Evolutionary conservation across 2,329 filamentous ascomycete genomes (phyloP).

Genomic region (Pestalotiopsis sp.): DNA sequence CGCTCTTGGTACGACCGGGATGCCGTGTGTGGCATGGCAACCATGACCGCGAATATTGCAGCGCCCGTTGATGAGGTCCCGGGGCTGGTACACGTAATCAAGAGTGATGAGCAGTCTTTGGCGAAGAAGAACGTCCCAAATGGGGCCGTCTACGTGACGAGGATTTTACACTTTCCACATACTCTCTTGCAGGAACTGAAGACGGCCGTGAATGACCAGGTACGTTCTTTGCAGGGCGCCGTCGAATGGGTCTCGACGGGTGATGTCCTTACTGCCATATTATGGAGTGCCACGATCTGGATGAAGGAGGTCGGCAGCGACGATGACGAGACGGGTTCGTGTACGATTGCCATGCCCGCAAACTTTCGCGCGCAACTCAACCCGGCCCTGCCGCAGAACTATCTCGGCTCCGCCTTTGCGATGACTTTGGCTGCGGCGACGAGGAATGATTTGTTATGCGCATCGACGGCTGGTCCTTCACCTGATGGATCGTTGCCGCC

Average conservation of each 20-base stretch:
- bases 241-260: constrained; percentile 30
- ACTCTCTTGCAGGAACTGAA: constrained; percentile 23
- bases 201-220: constrained; percentile 19
- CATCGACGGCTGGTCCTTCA: constrained; percentile 6
- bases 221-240: background rate
- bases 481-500: background rate
- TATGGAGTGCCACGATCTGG: constrained; percentile 29
- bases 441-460: constrained; percentile 17
- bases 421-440: constrained; percentile 24
- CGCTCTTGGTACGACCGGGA: constrained; percentile 24
- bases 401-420: constrained; percentile 31
- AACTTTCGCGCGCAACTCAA: constrained; percentile 27
- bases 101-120: constrained; percentile 5
- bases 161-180: constrained; percentile 28
- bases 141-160: constrained; percentile 19
- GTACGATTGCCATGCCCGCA: constrained; percentile 29
- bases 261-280: constrained; percentile 28
- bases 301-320: constrained; percentile 16
- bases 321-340: background rate
- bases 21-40: constrained; percentile 12
- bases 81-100: constrained; percentile 21
- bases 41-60: background rate
- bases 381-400: constrained; percentile 24
- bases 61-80: constrained; percentile 17
- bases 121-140: background rate